A percentile compares a stretch with the other conserved stretches of the same genome.
These are phyloP conservation scores for Niebla homalea DNA, from an alignment of 495 filamentous ascomycete species.

Conservation along the genomic window DNA sequence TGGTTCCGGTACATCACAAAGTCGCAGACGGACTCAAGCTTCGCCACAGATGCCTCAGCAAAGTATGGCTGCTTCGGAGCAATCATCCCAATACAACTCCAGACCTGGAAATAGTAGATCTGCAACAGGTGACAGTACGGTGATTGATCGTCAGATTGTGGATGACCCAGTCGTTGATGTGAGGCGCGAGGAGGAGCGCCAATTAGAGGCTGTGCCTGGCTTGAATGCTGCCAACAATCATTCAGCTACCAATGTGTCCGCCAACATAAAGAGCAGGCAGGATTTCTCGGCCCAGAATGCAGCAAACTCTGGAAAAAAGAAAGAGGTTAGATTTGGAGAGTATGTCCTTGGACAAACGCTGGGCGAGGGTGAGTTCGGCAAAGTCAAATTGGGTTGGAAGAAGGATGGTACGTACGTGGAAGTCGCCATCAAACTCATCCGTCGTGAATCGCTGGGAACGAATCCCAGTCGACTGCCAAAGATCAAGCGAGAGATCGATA, in stretches of 20 bases:
- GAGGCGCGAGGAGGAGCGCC: slow-evolving; percentile 60
- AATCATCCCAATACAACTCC: slow-evolving; percentile 29
- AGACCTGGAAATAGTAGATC: slow-evolving; percentile 24
- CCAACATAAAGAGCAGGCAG: slow-evolving; percentile 57
- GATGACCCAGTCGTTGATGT: slow-evolving; percentile 70
- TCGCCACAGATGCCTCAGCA: slow-evolving; percentile 30
- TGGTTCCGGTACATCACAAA: slow-evolving; percentile 31
- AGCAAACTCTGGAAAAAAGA: slow-evolving; percentile 34
- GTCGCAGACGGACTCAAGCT: slow-evolving; percentile 36
- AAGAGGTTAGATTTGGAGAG: slow-evolving; percentile 82
- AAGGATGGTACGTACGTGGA: slow-evolving; percentile 72
- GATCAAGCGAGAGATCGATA: slow-evolving; percentile 92
- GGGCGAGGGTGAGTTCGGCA: slow-evolving; percentile 96
- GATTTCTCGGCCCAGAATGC: slow-evolving; percentile 46
- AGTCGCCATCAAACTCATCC: slow-evolving; percentile 97
- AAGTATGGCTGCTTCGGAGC: slow-evolving; percentile 34
- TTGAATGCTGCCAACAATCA: slow-evolving; percentile 41
- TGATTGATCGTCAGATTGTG: slow-evolving; percentile 66
- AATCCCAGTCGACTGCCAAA: slow-evolving; percentile 85
- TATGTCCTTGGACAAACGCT: slow-evolving; percentile 95
- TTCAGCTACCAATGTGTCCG: slow-evolving; percentile 49
- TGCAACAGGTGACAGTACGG: slow-evolving; percentile 47
- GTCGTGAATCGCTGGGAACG: slow-evolving; percentile 70
- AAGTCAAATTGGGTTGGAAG: slow-evolving; percentile 99
- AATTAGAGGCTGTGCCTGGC: slow-evolving; percentile 47